These are phyloP conservation scores for Collybia sp. DNA, from an alignment of 768 basidiomycete genomes.

Conservation along the genomic window DNA sequence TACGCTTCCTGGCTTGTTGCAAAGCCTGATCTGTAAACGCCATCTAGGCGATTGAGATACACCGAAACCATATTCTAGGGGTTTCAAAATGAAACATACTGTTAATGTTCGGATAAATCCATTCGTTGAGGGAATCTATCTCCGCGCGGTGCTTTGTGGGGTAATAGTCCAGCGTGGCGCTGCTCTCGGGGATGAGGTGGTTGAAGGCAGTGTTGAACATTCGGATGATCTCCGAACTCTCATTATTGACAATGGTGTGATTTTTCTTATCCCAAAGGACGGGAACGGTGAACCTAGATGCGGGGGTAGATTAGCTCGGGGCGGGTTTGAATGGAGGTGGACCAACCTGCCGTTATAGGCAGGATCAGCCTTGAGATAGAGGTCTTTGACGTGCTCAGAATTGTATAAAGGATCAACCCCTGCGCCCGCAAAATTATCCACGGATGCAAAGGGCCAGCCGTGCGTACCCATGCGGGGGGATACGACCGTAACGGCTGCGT, in stretches of 20 bases:
- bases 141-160: slow-evolving; percentile 64
- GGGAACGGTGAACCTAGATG: slow-evolving; percentile 75
- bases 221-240: slow-evolving; percentile 91
- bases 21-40: slow-evolving; percentile 87
- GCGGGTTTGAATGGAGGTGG: neutral
- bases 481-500: slow-evolving; percentile 68
- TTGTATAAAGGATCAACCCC: slow-evolving; percentile 68
- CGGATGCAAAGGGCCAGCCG: slow-evolving; percentile 87
- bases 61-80: neutral
- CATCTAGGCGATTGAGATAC: slow-evolving; percentile 37
- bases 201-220: slow-evolving; percentile 88
- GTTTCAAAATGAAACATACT: slow-evolving; percentile 39
- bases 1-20: slow-evolving; percentile 78
- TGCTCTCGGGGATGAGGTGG: slow-evolving; percentile 57
- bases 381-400: slow-evolving; percentile 69
- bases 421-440: slow-evolving; percentile 63
- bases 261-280: slow-evolving; percentile 89
- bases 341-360: slow-evolving; percentile 63
- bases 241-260: slow-evolving; percentile 90
- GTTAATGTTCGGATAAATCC: slow-evolving; percentile 81
- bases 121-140: slow-evolving; percentile 82
- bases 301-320: neutral
- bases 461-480: slow-evolving; percentile 78
- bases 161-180: slow-evolving; percentile 69
- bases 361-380: slow-evolving; percentile 75